phyloP scores from a whole-genome alignment of 108 stramenopile species.

The Chaetoceros tenuissimus region DNA sequence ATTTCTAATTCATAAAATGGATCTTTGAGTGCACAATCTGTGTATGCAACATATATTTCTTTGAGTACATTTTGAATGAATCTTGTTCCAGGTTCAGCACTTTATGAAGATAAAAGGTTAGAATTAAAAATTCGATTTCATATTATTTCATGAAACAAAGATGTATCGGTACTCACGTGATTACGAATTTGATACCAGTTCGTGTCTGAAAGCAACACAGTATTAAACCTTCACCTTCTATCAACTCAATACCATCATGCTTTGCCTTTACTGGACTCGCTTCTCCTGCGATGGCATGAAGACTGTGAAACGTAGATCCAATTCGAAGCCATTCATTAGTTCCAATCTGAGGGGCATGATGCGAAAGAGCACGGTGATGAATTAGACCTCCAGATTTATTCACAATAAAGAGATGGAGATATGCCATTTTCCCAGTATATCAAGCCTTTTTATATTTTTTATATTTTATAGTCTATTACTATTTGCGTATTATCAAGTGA shows the following conservation, averaged over 20 bases:
- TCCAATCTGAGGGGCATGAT: slow-evolving; percentile 58
- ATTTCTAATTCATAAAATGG: slow-evolving; percentile 89
- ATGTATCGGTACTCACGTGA: slow-evolving; percentile 48
- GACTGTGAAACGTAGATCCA: slow-evolving; percentile 78
- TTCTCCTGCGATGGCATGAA: slow-evolving; percentile 82
- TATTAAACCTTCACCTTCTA: slow-evolving; percentile 58
- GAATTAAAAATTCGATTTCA: slow-evolving; percentile 3
- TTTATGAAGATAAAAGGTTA: slow-evolving; percentile 4
- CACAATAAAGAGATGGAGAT: slow-evolving; percentile 81
- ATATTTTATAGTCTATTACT: too few species aligned
- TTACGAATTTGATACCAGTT: slow-evolving; percentile 82
- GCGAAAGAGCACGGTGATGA: slow-evolving; percentile 66
- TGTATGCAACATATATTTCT: slow-evolving; percentile 75
- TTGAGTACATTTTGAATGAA: slow-evolving; percentile 56
- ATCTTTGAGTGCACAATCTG: slow-evolving; percentile 83
- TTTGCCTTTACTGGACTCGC: slow-evolving; percentile 60
- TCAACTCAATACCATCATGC: slow-evolving; percentile 77
- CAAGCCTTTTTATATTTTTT: too few species aligned
- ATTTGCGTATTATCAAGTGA: too few species aligned
- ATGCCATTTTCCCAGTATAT: slow-evolving; percentile 57
- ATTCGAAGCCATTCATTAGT: slow-evolving; percentile 87
- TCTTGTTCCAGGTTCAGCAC: slow-evolving; percentile 53
- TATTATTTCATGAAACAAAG: not conserved
- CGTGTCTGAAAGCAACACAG: slow-evolving; percentile 69
- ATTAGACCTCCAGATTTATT: slow-evolving; percentile 84